These are phyloP conservation scores for Fomitopsis schrenkii DNA, from an alignment of 1,284 basidiomycete species.

Conservation along the genomic window DNA sequence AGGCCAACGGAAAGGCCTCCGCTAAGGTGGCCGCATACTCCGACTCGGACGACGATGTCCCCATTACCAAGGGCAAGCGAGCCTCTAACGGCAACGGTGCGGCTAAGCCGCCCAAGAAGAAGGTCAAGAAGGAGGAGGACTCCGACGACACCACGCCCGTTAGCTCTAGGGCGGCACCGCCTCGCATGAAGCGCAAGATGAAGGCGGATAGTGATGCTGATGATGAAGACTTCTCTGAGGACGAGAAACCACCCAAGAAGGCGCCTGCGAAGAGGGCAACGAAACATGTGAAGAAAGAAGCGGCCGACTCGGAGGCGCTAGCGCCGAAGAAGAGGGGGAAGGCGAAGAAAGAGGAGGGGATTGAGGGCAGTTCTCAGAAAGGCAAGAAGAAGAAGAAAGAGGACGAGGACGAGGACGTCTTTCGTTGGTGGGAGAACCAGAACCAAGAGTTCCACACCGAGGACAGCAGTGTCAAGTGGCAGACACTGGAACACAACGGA, in stretches of 20 bases:
- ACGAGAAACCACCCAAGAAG: conserved; percentile 40
- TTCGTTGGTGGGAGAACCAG: conserved; percentile 81
- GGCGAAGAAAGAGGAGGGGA: conserved; percentile 29
- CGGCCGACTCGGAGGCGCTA: conserved; percentile 19
- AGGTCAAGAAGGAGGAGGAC: conserved; percentile 56
- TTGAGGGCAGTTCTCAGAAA: conserved; percentile 34
- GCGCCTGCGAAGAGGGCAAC: conserved; percentile 32
- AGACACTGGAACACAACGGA: conserved; percentile 88
- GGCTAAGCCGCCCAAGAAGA: conserved; percentile 54
- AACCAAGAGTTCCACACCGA: conserved; percentile 63
- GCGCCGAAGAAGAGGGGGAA: conserved; percentile 30
- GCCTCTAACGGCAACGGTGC: conserved; percentile 21
- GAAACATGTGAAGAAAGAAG: conserved; percentile 41
- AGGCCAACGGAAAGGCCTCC: conserved; percentile 32
- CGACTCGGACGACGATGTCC: conserved; percentile 33
- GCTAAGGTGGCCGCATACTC: conserved; percentile 22
- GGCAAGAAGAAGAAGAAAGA: conserved; percentile 54
- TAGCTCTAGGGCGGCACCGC: conserved; percentile 31
- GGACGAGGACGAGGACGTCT: conserved; percentile 64
- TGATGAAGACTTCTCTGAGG: conserved; percentile 32
- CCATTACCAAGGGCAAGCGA: conserved; percentile 24
- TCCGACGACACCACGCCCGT: conserved; percentile 44
- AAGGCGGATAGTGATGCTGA: conserved; percentile 53
- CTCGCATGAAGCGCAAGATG: conserved; percentile 46
- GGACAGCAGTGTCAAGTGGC: conserved; percentile 79